phyloP scores from a whole-genome alignment of 2,329 filamentous ascomycete species.

The Elsinoe fawcettii region DNA sequence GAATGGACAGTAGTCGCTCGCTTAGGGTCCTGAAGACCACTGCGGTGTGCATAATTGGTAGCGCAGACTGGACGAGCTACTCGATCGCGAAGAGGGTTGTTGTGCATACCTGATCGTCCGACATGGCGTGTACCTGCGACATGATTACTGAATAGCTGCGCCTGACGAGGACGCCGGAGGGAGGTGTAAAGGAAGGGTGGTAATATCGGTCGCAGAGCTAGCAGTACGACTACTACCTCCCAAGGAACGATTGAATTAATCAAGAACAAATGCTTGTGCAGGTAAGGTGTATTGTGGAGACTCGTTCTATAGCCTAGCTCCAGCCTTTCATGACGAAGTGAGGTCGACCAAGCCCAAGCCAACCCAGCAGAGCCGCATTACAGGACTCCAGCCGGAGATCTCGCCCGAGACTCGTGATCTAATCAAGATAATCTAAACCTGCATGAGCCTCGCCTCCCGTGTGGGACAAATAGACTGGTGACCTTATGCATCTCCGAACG shows the following conservation, averaged over 20 bases:
- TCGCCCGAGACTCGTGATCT: constrained; percentile 5
- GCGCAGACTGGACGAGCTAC: too few species aligned
- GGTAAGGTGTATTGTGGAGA: neutral
- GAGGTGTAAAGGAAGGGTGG: neutral
- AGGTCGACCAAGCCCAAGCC: constrained; percentile 4
- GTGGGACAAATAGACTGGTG: neutral
- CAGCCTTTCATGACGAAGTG: constrained; percentile 14
- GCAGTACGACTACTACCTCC: neutral
- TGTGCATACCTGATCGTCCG: constrained; percentile 79
- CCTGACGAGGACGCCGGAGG: neutral
- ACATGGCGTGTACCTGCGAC: constrained; percentile 90
- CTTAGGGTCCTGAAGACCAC: too few species aligned
- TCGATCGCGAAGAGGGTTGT: too few species aligned
- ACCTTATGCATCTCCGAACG: constrained; percentile 6
- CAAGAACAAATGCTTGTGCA: neutral
- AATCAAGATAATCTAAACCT: constrained; percentile 10
- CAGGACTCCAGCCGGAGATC: neutral
- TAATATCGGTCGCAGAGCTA: neutral
- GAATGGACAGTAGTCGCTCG: too few species aligned
- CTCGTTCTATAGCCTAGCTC: constrained; percentile 1
- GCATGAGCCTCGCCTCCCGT: neutral
- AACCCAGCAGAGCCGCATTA: constrained; percentile 2
- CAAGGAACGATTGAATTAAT: neutral
- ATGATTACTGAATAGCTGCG: constrained; percentile 50
- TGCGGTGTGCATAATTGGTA: too few species aligned